phyloP scores from a whole-genome alignment of 192 early-diverging fungal genomes.

The Coemansia asiatica region DNA sequence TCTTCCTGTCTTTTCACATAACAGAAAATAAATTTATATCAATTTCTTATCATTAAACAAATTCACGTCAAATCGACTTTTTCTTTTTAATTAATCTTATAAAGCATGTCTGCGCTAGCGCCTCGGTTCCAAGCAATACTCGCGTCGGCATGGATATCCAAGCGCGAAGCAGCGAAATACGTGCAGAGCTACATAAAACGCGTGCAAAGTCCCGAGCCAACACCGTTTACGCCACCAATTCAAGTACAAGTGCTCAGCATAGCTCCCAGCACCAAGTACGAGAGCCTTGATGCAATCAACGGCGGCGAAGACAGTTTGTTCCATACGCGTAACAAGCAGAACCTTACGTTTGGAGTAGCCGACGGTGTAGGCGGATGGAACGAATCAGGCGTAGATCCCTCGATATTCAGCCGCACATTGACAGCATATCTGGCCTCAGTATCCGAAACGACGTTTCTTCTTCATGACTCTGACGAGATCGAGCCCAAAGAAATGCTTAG shows the following conservation, averaged over 20 bases:
- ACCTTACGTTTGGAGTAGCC: slow-evolving; percentile 46
- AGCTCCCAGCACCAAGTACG: slow-evolving; percentile 17
- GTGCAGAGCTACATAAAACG: slow-evolving; percentile 42
- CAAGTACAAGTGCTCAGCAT: slow-evolving; percentile 48
- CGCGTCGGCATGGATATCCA: slow-evolving; percentile 56
- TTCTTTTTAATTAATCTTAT: background rate
- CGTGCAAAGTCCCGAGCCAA: slow-evolving; percentile 18
- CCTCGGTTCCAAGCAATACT: slow-evolving; percentile 48
- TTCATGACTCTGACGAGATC: slow-evolving; percentile 51
- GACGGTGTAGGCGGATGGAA: slow-evolving; percentile 57
- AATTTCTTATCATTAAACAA: no score
- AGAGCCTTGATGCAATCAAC: slow-evolving; percentile 44
- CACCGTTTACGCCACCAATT: slow-evolving; percentile 45
- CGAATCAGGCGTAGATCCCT: slow-evolving; percentile 52
- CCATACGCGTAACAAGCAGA: slow-evolving; percentile 44
- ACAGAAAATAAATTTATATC: background rate
- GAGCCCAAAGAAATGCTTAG: slow-evolving; percentile 51
- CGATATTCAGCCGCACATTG: slow-evolving; percentile 48
- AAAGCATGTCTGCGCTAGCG: background rate
- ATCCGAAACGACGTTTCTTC: slow-evolving; percentile 26
- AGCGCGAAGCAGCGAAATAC: slow-evolving; percentile 45
- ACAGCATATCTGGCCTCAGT: slow-evolving; percentile 40
- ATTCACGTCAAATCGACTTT: no score
- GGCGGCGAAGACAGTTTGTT: slow-evolving; percentile 55
- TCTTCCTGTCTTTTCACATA: background rate